phyloP scores from a whole-genome alignment of 495 filamentous ascomycete genomes.

The Penicillium daleae region DNA sequence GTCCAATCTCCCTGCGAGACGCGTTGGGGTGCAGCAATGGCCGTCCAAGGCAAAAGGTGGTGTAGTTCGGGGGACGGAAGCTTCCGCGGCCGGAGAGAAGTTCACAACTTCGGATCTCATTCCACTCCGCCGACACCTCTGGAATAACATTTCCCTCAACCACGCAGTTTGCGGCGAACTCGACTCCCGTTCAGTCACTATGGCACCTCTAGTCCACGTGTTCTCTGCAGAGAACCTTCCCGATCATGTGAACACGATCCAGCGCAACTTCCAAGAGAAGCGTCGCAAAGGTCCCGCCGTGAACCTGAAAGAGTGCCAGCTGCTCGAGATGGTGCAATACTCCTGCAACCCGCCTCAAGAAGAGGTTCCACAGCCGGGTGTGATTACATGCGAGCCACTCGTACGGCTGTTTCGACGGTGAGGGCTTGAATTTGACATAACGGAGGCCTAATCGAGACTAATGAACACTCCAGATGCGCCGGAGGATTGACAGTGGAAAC shows the following conservation, averaged over 20 bases:
- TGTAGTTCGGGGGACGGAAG: constrained; percentile 11
- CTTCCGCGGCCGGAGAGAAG: constrained; percentile 10
- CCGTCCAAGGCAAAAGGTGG: background rate
- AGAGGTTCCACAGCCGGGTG: constrained; percentile 55
- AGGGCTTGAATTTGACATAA: constrained; percentile 30
- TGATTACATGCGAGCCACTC: constrained; percentile 72
- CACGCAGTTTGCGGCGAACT: background rate
- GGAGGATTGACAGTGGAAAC: constrained; percentile 81
- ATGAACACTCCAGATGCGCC: constrained; percentile 61
- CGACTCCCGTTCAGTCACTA: constrained; percentile 15
- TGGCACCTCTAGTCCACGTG: constrained; percentile 49
- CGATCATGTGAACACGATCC: constrained; percentile 45
- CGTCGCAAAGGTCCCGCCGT: constrained; percentile 49
- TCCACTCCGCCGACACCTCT: constrained; percentile 1
- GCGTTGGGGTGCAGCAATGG: background rate
- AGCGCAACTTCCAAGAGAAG: constrained; percentile 48
- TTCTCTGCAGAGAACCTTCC: constrained; percentile 46
- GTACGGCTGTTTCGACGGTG: constrained; percentile 81
- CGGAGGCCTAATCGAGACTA: background rate
- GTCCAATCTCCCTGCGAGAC: background rate
- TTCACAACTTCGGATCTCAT: constrained; percentile 6
- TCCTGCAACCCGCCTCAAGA: constrained; percentile 66
- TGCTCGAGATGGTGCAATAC: constrained; percentile 82
- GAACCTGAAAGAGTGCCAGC: constrained; percentile 69
- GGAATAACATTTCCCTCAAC: background rate